phyloP scores from a whole-genome alignment of 257 asterid species.

The Linderniella brevidens region DNA sequence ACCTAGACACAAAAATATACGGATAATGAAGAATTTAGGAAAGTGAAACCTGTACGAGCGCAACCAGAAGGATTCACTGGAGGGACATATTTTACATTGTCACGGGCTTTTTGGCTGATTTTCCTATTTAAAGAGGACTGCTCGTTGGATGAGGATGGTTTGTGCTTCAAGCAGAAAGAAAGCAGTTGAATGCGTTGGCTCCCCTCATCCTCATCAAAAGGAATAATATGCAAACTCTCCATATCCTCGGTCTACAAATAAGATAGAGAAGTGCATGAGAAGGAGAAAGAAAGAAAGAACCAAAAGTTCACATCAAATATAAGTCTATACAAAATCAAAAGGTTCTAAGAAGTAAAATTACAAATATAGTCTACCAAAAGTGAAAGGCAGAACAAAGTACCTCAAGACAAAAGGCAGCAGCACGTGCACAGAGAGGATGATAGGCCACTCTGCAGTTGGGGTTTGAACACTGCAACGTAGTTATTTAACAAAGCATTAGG shows the following conservation, averaged over 20 bases:
- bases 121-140: slow-evolving; percentile 35
- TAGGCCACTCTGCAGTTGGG: slow-evolving; percentile 65
- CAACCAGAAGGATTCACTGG: slow-evolving; percentile 75
- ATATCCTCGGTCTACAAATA: slow-evolving; percentile 68
- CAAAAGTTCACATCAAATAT: no score
- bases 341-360: background rate
- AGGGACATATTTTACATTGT: slow-evolving; percentile 41
- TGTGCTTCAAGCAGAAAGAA: slow-evolving; percentile 84
- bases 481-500: background rate
- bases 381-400: slow-evolving; percentile 20
- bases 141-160: slow-evolving; percentile 48
- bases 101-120: slow-evolving; percentile 24
- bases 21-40: no score
- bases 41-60: slow-evolving; percentile 66
- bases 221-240: slow-evolving; percentile 45
- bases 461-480: slow-evolving; percentile 72
- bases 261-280: slow-evolving; percentile 5
- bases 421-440: slow-evolving; percentile 99
- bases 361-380: no score
- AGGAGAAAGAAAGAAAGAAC: slow-evolving; percentile 1
- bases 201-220: slow-evolving; percentile 76
- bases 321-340: background rate
- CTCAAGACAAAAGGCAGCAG: slow-evolving; percentile 96
- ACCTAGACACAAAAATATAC: no score
- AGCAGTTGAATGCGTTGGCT: slow-evolving; percentile 73